Conservation (phyloP, 2,329 filamentous ascomycete genomes). For the Leptoxyphium fumago region DNA sequence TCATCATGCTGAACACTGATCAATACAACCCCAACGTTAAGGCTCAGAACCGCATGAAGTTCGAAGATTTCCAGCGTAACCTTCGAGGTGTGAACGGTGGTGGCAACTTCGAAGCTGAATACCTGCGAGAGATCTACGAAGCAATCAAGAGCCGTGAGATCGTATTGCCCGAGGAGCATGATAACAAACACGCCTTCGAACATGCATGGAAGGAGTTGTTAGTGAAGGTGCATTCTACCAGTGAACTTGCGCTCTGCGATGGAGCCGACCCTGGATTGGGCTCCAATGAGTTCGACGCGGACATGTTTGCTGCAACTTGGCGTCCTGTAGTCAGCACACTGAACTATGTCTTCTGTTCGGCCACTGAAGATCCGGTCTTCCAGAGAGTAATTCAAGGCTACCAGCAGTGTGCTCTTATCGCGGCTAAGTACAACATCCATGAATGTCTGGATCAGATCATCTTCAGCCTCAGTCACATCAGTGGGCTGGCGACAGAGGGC, state of each 20-base stretch:
- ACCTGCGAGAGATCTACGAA: slow-evolving; percentile 74
- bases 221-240: slow-evolving; percentile 64
- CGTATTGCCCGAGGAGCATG: slow-evolving; percentile 90
- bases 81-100: slow-evolving; percentile 79
- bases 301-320: slow-evolving; percentile 97
- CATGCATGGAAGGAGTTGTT: slow-evolving; percentile 94
- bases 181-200: slow-evolving; percentile 91
- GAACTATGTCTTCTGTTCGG: slow-evolving; percentile 98
- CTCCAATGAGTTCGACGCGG: slow-evolving; percentile 88
- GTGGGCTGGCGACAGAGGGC: slow-evolving; percentile 61
- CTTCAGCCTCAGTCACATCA: slow-evolving; percentile 79
- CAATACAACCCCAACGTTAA: slow-evolving; percentile 89
- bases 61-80: slow-evolving; percentile 71
- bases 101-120: slow-evolving; percentile 70
- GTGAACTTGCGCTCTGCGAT: slow-evolving; percentile 61
- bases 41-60: slow-evolving; percentile 65
- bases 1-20: slow-evolving; percentile 96
- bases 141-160: slow-evolving; percentile 90
- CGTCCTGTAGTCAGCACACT: slow-evolving; percentile 85
- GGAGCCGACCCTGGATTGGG: not conserved
- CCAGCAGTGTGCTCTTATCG: slow-evolving; percentile 88
- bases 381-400: slow-evolving; percentile 87
- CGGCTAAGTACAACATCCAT: slow-evolving; percentile 64
- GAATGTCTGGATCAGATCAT: slow-evolving; percentile 90
- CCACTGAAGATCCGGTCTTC: slow-evolving; percentile 91